These are phyloP conservation scores for Arctium minus DNA, from an alignment of 129 eudicot species.

Conservation along the genomic window DNA sequence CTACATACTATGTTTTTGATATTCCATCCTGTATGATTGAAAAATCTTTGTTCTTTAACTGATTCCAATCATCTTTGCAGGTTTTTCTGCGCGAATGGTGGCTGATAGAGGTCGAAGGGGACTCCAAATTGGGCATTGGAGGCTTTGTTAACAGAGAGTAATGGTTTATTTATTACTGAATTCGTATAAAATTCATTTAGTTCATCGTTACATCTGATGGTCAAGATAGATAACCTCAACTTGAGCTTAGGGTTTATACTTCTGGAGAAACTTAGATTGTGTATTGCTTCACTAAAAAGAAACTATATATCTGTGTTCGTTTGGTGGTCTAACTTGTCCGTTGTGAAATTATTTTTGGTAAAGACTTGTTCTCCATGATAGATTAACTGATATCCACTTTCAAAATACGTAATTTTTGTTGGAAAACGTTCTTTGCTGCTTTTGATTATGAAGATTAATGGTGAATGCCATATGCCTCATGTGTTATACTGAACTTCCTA, in stretches of 20 bases:
- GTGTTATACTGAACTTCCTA: no score
- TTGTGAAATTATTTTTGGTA: no score
- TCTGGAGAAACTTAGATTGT: neutral
- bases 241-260: conserved; percentile 9
- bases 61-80: conserved; percentile 20
- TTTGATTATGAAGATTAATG: neutral
- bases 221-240: neutral
- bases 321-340: no score
- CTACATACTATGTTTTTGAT: neutral
- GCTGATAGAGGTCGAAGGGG: conserved; percentile 36
- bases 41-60: neutral
- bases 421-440: neutral
- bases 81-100: conserved; percentile 51
- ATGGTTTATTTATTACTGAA: neutral
- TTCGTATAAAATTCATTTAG: neutral
- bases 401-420: neutral
- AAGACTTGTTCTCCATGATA: no score
- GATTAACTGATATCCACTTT: neutral
- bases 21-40: neutral
- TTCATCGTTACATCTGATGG: neutral
- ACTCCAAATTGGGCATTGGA: conserved; percentile 45
- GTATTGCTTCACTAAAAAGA: no score
- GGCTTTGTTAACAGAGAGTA: conserved; percentile 44
- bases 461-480: neutral
- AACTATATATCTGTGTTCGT: no score